phyloP scores from a whole-genome alignment of 805 yeast genomes.

The Metschnikowia proteae region DNA sequence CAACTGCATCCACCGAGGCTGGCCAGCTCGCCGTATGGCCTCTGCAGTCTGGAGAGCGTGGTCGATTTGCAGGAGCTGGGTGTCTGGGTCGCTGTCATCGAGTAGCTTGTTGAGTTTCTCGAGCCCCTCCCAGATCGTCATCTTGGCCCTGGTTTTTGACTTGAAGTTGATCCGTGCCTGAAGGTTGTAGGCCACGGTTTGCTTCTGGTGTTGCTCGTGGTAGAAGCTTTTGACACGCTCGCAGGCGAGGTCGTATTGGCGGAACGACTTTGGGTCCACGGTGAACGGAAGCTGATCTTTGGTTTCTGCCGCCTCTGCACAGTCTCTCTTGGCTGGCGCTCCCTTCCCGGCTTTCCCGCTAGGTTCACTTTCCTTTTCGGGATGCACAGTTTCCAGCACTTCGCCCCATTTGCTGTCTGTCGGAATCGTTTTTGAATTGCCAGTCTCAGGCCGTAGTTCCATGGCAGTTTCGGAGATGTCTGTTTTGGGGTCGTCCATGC shows the following conservation, averaged over 20 bases:
- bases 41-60: conserved; percentile 76
- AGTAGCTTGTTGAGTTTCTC: conserved; percentile 56
- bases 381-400: background rate
- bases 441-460: too few species aligned
- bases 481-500: too few species aligned
- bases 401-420: background rate
- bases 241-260: conserved; percentile 68
- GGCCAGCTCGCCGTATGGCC: conserved; percentile 61
- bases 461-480: too few species aligned
- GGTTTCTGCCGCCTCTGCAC: too few species aligned
- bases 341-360: too few species aligned
- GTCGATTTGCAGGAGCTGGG: conserved; percentile 69
- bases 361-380: background rate
- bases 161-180: conserved; percentile 71
- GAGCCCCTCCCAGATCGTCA: conserved; percentile 72
- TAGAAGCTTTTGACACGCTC: conserved; percentile 65
- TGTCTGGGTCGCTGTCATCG: conserved; percentile 74
- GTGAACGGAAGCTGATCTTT: background rate
- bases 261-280: conserved; percentile 42
- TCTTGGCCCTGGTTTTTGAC: conserved; percentile 59
- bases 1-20: conserved; percentile 73
- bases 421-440: too few species aligned
- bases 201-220: conserved; percentile 63
- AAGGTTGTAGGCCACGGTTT: conserved; percentile 68
- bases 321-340: too few species aligned